Conservation (phyloP, 2,329 filamentous ascomycete genomes). For the Phialophora macrospora region DNA sequence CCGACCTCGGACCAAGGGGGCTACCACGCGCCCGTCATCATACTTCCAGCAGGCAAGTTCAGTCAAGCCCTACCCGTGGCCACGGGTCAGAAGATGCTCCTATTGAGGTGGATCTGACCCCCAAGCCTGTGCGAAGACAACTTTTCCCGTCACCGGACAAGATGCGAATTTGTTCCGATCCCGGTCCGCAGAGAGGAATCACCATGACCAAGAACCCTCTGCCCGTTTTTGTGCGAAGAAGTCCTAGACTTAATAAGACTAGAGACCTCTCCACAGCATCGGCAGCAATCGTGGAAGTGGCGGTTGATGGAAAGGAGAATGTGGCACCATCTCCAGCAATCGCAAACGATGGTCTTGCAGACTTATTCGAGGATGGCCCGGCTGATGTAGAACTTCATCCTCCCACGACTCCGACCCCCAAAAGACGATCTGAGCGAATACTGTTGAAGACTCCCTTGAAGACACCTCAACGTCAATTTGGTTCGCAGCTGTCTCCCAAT, state of each 20-base stretch:
- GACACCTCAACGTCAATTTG: slow-evolving; percentile 38
- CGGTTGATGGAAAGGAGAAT: slow-evolving; percentile 64
- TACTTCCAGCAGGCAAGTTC: slow-evolving; percentile 58
- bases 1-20: slow-evolving; percentile 46
- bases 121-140: slow-evolving; percentile 57
- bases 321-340: slow-evolving; percentile 47
- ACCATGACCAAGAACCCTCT: slow-evolving; percentile 17
- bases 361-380: slow-evolving; percentile 69
- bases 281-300: slow-evolving; percentile 46
- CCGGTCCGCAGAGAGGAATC: slow-evolving; percentile 14
- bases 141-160: slow-evolving; percentile 48
- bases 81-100: slow-evolving; percentile 46
- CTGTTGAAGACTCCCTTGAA: slow-evolving; percentile 39
- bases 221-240: slow-evolving; percentile 38
- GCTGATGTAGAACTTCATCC: slow-evolving; percentile 44
- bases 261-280: slow-evolving; percentile 36
- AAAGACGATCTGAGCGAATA: slow-evolving; percentile 40
- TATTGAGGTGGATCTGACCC: slow-evolving; percentile 60
- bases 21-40: slow-evolving; percentile 25
- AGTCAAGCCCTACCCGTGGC: slow-evolving; percentile 64
- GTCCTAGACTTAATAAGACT: slow-evolving; percentile 40
- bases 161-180: slow-evolving; percentile 25
- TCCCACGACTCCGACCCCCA: slow-evolving; percentile 42
- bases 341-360: slow-evolving; percentile 59
- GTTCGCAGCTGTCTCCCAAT: slow-evolving; percentile 42